Percentiles rank a stretch among this genome's conserved stretches.
Evolutionary conservation across 805 yeast genomes (phyloP).

Genomic region (Starmerella stellata): DNA sequence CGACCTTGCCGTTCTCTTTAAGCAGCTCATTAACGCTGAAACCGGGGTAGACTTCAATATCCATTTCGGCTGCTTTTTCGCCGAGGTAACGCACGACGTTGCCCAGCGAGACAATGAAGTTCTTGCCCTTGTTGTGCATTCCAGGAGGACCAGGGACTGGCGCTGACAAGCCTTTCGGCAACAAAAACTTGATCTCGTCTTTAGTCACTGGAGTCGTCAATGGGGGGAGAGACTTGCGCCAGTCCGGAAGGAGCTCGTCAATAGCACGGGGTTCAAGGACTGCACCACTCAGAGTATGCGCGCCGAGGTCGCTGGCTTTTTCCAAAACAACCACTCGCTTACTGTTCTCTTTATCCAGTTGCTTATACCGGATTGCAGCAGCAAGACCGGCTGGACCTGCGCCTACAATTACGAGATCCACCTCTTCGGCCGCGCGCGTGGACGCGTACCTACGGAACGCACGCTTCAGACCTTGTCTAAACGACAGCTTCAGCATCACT

Average conservation of each 20-base stretch:
- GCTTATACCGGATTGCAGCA: slow-evolving; percentile 78
- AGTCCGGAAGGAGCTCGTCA: slow-evolving; percentile 61
- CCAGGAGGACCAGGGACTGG: slow-evolving; percentile 90
- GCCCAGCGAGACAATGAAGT: slow-evolving; percentile 69
- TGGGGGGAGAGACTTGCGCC: slow-evolving; percentile 32
- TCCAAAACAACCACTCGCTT: slow-evolving; percentile 77
- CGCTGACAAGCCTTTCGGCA: slow-evolving; percentile 36
- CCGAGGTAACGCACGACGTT: slow-evolving; percentile 66
- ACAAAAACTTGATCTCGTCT: slow-evolving; percentile 54
- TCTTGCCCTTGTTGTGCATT: slow-evolving; percentile 60
- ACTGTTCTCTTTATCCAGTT: slow-evolving; percentile 51
- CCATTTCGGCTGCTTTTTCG: slow-evolving; percentile 79
- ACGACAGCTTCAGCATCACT: too few species aligned
- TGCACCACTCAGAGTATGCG: slow-evolving; percentile 85
- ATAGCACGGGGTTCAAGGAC: slow-evolving; percentile 81
- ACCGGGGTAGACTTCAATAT: slow-evolving; percentile 85
- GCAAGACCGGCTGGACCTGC: slow-evolving; percentile 97
- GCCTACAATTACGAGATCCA: slow-evolving; percentile 90
- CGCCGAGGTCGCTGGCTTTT: slow-evolving; percentile 83
- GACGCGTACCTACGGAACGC: slow-evolving; percentile 16
- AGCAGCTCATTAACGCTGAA: slow-evolving; percentile 69
- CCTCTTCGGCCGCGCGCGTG: slow-evolving; percentile 61
- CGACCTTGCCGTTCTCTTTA: slow-evolving; percentile 39
- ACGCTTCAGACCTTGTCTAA: too few species aligned
- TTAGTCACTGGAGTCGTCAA: slow-evolving; percentile 53